A percentile compares a stretch with the other conserved stretches of the same genome.
Conservation (phyloP, 116 monocot genomes). For the Papilionanthe hybrid region DNA sequence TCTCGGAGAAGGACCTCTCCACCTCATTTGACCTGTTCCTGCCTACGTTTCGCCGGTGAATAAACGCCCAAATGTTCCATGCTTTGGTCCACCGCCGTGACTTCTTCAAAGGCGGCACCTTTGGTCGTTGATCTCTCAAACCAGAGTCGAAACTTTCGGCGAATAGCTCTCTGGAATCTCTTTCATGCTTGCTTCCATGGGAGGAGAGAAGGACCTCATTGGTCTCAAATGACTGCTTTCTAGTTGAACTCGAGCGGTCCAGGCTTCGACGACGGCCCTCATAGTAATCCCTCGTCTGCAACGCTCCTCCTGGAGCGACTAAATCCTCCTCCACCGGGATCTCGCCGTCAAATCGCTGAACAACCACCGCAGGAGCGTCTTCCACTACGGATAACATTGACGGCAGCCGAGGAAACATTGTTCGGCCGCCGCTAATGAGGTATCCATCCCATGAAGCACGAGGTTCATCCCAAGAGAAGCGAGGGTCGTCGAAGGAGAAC, state of each 20-base stretch:
- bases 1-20: slow-evolving; percentile 32
- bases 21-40: slow-evolving; percentile 2
- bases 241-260: slow-evolving; percentile 57
- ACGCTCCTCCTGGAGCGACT: slow-evolving; percentile 47
- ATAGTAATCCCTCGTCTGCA: slow-evolving; percentile 82
- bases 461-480: slow-evolving; percentile 70
- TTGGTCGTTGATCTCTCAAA: slow-evolving; percentile 35
- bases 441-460: slow-evolving; percentile 82
- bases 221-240: slow-evolving; percentile 26
- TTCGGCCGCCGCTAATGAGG: slow-evolving; percentile 29
- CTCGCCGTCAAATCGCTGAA: slow-evolving; percentile 50
- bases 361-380: slow-evolving; percentile 26
- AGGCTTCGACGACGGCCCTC: slow-evolving; percentile 60
- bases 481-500: slow-evolving; percentile 60
- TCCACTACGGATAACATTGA: slow-evolving; percentile 68
- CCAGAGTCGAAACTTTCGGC: slow-evolving; percentile 52
- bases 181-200: slow-evolving; percentile 30
- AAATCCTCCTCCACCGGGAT: slow-evolving; percentile 46
- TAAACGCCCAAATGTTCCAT: slow-evolving; percentile 71
- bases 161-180: slow-evolving; percentile 34
- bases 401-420: slow-evolving; percentile 25
- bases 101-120: slow-evolving; percentile 33
- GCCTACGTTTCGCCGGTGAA: slow-evolving; percentile 31
- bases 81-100: slow-evolving; percentile 60
- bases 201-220: slow-evolving; percentile 37